These are phyloP conservation scores for Dacryopinax primogenitus DNA, from an alignment of 768 basidiomycete species.

Conservation along the genomic window DNA sequence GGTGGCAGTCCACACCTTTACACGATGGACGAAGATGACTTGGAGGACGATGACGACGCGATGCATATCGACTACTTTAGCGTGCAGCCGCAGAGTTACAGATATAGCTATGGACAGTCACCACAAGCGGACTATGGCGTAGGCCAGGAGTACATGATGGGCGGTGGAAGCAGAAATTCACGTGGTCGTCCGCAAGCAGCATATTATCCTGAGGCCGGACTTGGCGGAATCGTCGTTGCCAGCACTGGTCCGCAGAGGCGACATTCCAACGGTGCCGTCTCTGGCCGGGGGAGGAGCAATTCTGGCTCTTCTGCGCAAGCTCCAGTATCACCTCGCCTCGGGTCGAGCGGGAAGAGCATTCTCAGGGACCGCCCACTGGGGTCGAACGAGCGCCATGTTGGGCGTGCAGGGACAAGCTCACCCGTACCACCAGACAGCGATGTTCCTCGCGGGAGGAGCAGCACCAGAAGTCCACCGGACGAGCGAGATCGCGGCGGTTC, in stretches of 20 bases:
- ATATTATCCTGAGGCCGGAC: not conserved
- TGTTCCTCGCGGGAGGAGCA: not conserved
- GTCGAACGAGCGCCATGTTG: not conserved
- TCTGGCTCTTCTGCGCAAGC: not conserved
- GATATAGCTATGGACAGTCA: not conserved
- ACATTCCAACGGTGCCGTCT: constrained; percentile 5
- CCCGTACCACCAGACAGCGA: not conserved
- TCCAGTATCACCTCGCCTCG: not conserved
- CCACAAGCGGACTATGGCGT: constrained; percentile 5
- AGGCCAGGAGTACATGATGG: not conserved
- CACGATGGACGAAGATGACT: not conserved
- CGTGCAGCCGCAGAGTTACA: not conserved
- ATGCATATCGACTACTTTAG: constrained; percentile 4
- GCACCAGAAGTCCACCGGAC: not conserved
- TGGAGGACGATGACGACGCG: constrained; percentile 6
- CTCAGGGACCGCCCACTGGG: not conserved
- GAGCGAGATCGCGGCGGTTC: not conserved
- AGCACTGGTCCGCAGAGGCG: not conserved
- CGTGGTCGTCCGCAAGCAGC: not conserved
- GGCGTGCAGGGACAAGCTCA: not conserved
- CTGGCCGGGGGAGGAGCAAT: not conserved
- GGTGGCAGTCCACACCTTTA: not conserved
- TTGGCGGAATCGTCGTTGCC: not conserved
- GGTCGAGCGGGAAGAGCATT: not conserved
- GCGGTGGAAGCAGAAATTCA: not conserved